Conservation (phyloP, 83 land plant species). For the Isoetes engelmannii region DNA sequence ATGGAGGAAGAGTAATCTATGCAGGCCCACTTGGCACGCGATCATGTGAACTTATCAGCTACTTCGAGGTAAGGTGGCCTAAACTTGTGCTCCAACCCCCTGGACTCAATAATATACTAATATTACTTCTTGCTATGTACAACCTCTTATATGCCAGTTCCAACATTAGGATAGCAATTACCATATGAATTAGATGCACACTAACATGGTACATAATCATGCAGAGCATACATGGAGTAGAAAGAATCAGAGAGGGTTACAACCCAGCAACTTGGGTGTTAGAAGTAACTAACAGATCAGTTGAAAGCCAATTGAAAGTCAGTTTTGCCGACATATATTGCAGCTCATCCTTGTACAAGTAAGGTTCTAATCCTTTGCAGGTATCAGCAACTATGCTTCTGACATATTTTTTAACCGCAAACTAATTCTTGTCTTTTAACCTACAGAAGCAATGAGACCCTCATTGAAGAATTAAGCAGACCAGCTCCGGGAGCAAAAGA, state of each 20-base stretch:
- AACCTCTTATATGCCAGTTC: neutral
- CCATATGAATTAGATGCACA: neutral
- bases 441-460: neutral
- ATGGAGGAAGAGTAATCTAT: slow-evolving; percentile 6
- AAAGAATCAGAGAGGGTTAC: neutral
- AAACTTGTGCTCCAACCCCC: neutral
- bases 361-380: neutral
- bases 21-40: slow-evolving; percentile 12
- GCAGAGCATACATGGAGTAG: neutral
- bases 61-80: slow-evolving; percentile 10
- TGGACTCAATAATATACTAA: neutral
- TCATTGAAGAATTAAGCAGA: slow-evolving; percentile 9
- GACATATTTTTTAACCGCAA: neutral
- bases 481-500: slow-evolving; percentile 8
- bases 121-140: neutral
- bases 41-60: slow-evolving; percentile 8
- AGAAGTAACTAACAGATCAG: neutral
- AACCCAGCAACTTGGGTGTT: slow-evolving; percentile 17
- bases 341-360: neutral
- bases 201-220: neutral
- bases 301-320: neutral
- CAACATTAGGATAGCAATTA: neutral
- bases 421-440: neutral
- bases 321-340: slow-evolving; percentile 5
- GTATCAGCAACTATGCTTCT: neutral